These are phyloP conservation scores for Tuber magnatum DNA, from an alignment of 495 filamentous ascomycete species.

Conservation along the genomic window DNA sequence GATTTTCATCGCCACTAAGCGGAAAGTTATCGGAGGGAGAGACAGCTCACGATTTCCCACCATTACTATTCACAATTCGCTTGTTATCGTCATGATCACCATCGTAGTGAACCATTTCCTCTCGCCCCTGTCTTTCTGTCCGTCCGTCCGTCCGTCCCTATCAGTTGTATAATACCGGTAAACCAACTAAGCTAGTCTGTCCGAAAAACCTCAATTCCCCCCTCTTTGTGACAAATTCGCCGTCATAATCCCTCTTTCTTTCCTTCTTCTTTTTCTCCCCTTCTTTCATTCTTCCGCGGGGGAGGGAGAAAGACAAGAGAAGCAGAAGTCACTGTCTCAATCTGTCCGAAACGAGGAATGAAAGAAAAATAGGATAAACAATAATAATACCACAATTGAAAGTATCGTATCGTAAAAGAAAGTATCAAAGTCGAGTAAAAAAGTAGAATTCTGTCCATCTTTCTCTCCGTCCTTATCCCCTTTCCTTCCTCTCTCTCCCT, in stretches of 20 bases:
- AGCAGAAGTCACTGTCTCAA: background rate
- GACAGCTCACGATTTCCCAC: background rate
- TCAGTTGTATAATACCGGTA: too few species aligned
- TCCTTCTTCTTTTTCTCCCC: background rate
- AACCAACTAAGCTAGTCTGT: background rate
- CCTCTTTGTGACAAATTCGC: background rate
- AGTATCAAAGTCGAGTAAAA: background rate
- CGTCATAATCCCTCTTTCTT: background rate
- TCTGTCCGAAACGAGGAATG: background rate
- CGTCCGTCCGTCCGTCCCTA: background rate
- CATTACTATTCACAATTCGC: background rate
- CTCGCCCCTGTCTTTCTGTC: background rate
- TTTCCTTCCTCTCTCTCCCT: background rate
- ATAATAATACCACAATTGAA: background rate
- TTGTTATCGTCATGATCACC: background rate
- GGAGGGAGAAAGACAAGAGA: background rate
- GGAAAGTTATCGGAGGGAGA: background rate
- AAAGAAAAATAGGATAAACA: background rate
- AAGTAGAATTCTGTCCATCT: background rate
- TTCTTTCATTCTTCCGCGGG: background rate
- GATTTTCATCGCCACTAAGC: background rate
- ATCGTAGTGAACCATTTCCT: background rate
- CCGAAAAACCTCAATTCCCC: background rate
- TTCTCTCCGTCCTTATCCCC: background rate
- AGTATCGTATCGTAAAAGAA: background rate